Percentiles rank a stretch among this genome's conserved stretches.
These are phyloP conservation scores for Aurantiochytrium sp. DNA, from an alignment of 108 stramenopile species.

Conservation along the genomic window DNA sequence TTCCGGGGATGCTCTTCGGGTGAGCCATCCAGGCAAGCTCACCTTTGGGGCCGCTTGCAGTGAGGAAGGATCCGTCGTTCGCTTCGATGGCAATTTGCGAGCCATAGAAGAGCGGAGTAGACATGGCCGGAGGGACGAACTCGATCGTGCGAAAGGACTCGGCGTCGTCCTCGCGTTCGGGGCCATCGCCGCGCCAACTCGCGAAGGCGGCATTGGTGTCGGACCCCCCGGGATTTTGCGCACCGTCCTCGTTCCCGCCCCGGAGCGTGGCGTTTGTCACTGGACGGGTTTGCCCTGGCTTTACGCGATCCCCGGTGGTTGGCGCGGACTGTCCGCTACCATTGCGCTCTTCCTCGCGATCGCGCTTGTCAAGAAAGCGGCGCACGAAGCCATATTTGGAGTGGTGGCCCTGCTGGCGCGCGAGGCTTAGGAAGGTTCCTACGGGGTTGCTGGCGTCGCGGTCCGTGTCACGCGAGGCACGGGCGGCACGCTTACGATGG, in stretches of 20 bases:
- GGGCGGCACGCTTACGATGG: background rate
- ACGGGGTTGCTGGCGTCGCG: background rate
- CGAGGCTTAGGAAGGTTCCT: background rate
- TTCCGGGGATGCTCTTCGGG: background rate
- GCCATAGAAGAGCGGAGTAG: slow-evolving; percentile 16
- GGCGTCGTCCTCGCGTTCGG: background rate
- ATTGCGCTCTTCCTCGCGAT: background rate
- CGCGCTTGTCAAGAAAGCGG: background rate
- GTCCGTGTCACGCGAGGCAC: background rate
- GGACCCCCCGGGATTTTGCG: too few relatives aligned
- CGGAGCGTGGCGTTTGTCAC: too few relatives aligned
- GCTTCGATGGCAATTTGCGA: slow-evolving; percentile 2
- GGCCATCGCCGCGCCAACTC: background rate
- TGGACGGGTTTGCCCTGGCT: background rate
- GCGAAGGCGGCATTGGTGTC: too few relatives aligned
- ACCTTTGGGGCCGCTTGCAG: background rate
- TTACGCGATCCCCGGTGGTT: background rate
- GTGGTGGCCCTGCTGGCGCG: background rate
- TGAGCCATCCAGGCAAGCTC: background rate
- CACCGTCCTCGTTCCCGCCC: too few relatives aligned
- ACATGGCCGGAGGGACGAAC: background rate
- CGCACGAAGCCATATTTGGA: background rate
- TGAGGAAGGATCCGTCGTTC: background rate
- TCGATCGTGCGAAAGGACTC: background rate
- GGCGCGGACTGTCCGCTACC: background rate